phyloP scores from a whole-genome alignment of 805 yeast genomes.

The Lachancea cidri region DNA sequence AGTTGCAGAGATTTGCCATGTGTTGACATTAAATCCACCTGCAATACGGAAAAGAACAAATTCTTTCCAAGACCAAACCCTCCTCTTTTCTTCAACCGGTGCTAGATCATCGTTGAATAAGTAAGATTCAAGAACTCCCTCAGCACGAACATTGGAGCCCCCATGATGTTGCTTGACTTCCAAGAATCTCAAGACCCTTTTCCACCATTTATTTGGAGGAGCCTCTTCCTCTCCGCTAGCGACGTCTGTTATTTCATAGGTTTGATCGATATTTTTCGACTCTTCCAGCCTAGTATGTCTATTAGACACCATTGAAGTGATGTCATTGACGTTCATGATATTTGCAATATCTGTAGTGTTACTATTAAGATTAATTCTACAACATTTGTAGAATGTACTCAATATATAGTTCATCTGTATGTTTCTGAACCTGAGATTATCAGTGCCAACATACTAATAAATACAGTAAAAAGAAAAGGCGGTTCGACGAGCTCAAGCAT shows the following conservation, averaged over 20 bases:
- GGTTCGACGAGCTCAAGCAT: too few species aligned
- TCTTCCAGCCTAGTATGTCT: background rate
- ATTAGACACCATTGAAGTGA: background rate
- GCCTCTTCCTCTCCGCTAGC: background rate
- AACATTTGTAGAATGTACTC: too few species aligned
- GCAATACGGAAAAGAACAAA: conserved; percentile 81
- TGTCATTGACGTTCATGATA: background rate
- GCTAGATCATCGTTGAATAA: conserved; percentile 68
- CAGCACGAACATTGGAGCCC: conserved; percentile 6
- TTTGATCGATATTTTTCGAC: background rate
- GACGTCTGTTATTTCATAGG: background rate
- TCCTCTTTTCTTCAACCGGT: conserved; percentile 68
- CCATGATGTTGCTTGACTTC: conserved; percentile 6
- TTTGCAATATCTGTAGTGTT: too few species aligned
- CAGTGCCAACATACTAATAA: too few species aligned
- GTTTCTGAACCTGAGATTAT: too few species aligned
- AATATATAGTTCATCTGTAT: too few species aligned
- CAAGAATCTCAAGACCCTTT: background rate
- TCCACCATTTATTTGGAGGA: background rate
- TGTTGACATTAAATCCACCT: conserved; percentile 83
- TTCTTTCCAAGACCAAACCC: conserved; percentile 84
- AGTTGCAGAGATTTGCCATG: conserved; percentile 89
- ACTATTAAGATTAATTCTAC: too few species aligned
- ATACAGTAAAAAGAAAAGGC: too few species aligned
- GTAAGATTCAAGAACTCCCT: conserved; percentile 32